Base-by-base conservation (phyloP, 306 rosid genomes). In the Comarum palustre region DNA sequence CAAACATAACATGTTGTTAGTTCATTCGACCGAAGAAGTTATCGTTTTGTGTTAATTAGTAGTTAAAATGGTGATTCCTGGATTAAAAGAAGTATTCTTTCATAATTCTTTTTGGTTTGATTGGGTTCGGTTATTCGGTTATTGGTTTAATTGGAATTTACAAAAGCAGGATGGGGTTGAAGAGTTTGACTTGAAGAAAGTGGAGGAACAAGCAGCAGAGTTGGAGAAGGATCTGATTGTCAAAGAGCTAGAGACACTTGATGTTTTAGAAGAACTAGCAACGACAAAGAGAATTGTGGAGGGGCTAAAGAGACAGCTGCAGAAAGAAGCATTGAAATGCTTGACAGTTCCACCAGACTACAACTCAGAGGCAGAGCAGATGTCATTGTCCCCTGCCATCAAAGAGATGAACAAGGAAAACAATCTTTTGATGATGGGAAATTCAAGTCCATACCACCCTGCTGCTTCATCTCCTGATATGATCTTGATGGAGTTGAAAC, bases 161-260 rank as follows among this genome's bases (percentile, higher is more conserved):
- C 41, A 69, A 73, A 47, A 77, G 83, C 96, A 89, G 96, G 82
- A 81, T 61, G 84, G 81, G 54, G 68, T 65, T 57, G 91, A 87
- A 73, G 88, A 82, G 59, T 90, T 94, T 31, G 96, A 94, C 84
- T 82, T 94, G 47, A 94, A 91, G 86, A 92, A 77, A 77, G 88
- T 92, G 84, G 98, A 88, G 79, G 98, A 90, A 77, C 92, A 88
- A 77, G 96, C 99, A 14, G 87, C 96, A 5, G 91, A 91, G 85
- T 80, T 94, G 82, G 99, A 94, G 85, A 94, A 94, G 84, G 96
- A 94, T 82, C 84, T 94, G 80, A 94, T 94, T 32, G 96, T 94
- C 41, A 94, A 94, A 72, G 99, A 94, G 77, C 86, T 94, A 0
- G 97, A 94, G 85, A 91, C 99, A 16, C 97, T 94, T 45, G 99